These are phyloP conservation scores for Mucor indicus DNA, from an alignment of 371 early-diverging fungal species.

Conservation along the genomic window DNA sequence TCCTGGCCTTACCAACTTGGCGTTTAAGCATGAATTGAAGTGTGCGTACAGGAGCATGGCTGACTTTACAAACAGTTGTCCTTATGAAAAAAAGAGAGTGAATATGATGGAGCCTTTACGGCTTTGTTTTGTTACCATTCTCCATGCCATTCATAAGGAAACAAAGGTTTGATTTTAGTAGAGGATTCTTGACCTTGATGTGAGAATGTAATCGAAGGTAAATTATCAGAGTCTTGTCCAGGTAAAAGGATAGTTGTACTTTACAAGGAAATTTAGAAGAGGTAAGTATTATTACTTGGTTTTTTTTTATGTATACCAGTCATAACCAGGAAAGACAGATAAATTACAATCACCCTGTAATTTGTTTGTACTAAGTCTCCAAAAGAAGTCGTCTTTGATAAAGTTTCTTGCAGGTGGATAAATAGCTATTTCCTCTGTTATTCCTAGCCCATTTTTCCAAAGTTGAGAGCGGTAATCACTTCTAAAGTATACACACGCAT, in stretches of 20 bases:
- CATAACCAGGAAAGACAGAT: constrained; percentile 58
- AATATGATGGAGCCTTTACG: background rate
- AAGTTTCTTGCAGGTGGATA: constrained; percentile 42
- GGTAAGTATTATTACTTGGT: background rate
- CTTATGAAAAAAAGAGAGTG: background rate
- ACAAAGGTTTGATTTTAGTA: constrained; percentile 40
- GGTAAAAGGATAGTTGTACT: constrained; percentile 26
- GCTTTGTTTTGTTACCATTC: constrained; percentile 33
- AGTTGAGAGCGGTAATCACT: constrained; percentile 22
- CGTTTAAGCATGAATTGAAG: constrained; percentile 52
- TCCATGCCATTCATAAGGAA: constrained; percentile 57
- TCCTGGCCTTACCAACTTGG: constrained; percentile 18
- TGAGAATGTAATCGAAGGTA: constrained; percentile 30
- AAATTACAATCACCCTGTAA: constrained; percentile 50
- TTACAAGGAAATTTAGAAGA: too few species aligned
- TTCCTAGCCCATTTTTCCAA: constrained; percentile 67
- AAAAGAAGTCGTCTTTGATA: constrained; percentile 49
- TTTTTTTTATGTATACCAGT: constrained; percentile 31
- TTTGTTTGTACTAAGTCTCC: constrained; percentile 47
- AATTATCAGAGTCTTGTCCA: background rate
- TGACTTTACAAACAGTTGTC: constrained; percentile 41
- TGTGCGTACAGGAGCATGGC: constrained; percentile 32
- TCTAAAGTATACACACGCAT: background rate
- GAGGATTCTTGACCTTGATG: constrained; percentile 50
- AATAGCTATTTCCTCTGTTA: constrained; percentile 54